phyloP scores from a whole-genome alignment of 257 asterid species.

The Capsicum chinense region DNA sequence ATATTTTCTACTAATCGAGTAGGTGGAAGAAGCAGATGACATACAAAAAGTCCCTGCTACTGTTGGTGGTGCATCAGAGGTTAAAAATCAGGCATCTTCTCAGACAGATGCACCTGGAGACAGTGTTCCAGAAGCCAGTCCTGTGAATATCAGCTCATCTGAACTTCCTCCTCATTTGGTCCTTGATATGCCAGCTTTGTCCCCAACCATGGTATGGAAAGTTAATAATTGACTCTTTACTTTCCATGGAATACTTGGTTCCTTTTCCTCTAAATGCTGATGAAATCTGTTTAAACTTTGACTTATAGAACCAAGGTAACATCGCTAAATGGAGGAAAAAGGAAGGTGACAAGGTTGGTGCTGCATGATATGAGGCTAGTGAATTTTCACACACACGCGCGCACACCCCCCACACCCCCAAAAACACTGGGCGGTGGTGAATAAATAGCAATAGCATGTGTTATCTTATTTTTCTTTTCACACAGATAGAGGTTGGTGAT shows the following conservation, averaged over 20 bases:
- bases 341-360: constrained; percentile 95
- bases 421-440: constrained; percentile 15
- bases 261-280: constrained; percentile 36
- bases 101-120: constrained; percentile 52
- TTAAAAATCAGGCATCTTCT: constrained; percentile 51
- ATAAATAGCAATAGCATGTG: not conserved
- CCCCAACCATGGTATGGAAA: constrained; percentile 93
- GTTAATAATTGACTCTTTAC: constrained; percentile 25
- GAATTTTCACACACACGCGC: not conserved
- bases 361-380: constrained; percentile 26
- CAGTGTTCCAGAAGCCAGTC: constrained; percentile 51
- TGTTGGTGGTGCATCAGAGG: constrained; percentile 53
- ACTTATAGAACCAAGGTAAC: constrained; percentile 88
- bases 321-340: constrained; percentile 83
- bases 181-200: constrained; percentile 93
- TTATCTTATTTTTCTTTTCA: constrained; percentile 34
- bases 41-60: constrained; percentile 67
- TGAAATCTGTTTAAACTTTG: constrained; percentile 32
- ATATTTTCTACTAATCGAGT: constrained; percentile 49
- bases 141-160: constrained; percentile 60
- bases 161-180: constrained; percentile 95
- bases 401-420: too few species aligned
- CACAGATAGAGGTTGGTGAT: constrained; percentile 96
- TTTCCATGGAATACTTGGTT: constrained; percentile 27
- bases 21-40: constrained; percentile 93